These are phyloP conservation scores for Neofusicoccum ribis DNA, from an alignment of 2,329 filamentous ascomycete genomes.

Conservation along the genomic window DNA sequence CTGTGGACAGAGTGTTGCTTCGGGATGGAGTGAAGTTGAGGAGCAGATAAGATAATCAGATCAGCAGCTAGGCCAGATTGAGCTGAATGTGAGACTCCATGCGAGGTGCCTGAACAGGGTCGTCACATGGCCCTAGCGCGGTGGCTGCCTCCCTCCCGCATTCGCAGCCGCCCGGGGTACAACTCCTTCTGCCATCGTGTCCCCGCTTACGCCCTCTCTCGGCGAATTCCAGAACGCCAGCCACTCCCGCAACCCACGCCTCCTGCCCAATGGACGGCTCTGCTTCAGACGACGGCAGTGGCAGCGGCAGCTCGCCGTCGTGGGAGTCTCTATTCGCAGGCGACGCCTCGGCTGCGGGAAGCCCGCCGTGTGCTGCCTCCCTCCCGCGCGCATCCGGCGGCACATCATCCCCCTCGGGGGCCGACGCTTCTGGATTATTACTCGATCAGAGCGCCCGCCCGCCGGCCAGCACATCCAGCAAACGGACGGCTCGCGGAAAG, in stretches of 20 bases:
- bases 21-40: neutral
- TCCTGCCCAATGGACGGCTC: neutral
- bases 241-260: neutral
- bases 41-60: neutral
- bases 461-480: neutral
- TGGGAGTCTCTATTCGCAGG: neutral
- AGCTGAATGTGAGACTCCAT: neutral
- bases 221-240: neutral
- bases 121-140: slow-evolving; percentile 4
- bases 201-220: neutral
- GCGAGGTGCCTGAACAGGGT: neutral
- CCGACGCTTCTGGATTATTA: neutral
- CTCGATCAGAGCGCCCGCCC: neutral
- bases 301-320: neutral
- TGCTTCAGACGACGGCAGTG: neutral
- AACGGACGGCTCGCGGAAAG: slow-evolving; percentile 5
- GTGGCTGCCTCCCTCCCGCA: neutral
- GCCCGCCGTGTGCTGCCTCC: neutral
- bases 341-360: neutral
- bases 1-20: neutral
- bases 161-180: neutral
- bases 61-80: neutral
- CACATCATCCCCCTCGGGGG: neutral
- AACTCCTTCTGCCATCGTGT: neutral
- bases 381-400: neutral